Percentiles rank a stretch among this genome's conserved stretches.
Evolutionary conservation across 768 basidiomycete species (phyloP).

Genomic region (Pilatotrama ljubarskyi): DNA sequence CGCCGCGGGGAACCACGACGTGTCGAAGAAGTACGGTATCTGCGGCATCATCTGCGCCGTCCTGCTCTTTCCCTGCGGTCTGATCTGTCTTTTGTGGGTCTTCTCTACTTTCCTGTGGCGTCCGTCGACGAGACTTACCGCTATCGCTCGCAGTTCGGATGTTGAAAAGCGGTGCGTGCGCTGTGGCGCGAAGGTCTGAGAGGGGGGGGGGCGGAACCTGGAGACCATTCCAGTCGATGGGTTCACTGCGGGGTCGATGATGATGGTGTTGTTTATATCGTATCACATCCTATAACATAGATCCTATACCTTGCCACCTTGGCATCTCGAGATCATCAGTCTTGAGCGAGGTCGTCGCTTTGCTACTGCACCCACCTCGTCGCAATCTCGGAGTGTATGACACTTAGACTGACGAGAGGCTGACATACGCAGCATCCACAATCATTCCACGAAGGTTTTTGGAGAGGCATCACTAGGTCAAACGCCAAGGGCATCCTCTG

Average conservation of each 20-base stretch:
- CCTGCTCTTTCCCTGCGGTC: slow-evolving; percentile 31
- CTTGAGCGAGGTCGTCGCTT: no score
- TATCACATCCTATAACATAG: neutral
- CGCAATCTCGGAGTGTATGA: no score
- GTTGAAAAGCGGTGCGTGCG: slow-evolving; percentile 30
- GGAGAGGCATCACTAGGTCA: no score
- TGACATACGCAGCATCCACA: no score
- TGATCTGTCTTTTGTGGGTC: slow-evolving; percentile 23
- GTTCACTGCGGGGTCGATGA: neutral
- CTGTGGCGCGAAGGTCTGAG: slow-evolving; percentile 26
- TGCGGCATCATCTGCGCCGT: slow-evolving; percentile 36
- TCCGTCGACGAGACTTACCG: neutral
- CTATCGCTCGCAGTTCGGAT: slow-evolving; percentile 11
- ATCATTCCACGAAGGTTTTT: no score
- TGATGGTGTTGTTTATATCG: neutral
- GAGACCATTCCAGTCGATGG: no score
- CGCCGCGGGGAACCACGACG: slow-evolving; percentile 34
- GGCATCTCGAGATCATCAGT: no score
- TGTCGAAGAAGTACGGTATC: slow-evolving; percentile 31
- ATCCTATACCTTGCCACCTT: no score
- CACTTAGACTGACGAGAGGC: no score
- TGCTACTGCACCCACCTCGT: no score
- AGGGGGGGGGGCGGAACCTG: neutral
- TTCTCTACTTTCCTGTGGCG: neutral
- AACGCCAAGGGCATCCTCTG: no score